Percentiles rank a stretch among this genome's conserved stretches.
Evolutionary conservation across 164 flowering plant genomes (phyloP).

Genomic region (Chimonanthus salicifolius): DNA sequence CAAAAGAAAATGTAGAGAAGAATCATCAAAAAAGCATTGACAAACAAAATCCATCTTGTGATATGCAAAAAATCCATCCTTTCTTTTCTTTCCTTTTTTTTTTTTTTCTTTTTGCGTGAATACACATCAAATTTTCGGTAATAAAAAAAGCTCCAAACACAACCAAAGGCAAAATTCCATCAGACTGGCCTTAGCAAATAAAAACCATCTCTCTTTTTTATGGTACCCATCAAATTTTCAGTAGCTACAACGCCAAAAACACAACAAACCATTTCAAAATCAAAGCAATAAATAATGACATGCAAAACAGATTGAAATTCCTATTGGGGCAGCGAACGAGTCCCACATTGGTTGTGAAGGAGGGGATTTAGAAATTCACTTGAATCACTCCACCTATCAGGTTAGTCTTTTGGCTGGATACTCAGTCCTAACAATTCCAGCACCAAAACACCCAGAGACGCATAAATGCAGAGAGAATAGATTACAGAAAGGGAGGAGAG

Average conservation of each 20-base stretch:
- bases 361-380: too few species aligned
- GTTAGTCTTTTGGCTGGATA: too few species aligned
- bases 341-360: too few species aligned
- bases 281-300: too few species aligned
- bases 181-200: neutral
- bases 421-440: too few species aligned
- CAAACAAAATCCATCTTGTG: neutral
- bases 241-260: neutral
- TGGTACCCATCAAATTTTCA: neutral
- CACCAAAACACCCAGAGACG: neutral
- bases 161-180: neutral
- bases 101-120: too few species aligned
- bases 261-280: neutral
- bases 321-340: too few species aligned
- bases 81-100: too few species aligned
- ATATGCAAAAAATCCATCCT: neutral
- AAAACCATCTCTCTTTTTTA: neutral
- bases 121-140: too few species aligned
- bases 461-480: neutral
- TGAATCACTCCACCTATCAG: too few species aligned
- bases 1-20: neutral
- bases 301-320: too few species aligned
- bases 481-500: neutral
- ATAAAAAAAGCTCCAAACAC: too few species aligned
- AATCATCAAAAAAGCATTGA: neutral